Conservation (phyloP, 139 green algal species). For the Chlorella sp. region DNA sequence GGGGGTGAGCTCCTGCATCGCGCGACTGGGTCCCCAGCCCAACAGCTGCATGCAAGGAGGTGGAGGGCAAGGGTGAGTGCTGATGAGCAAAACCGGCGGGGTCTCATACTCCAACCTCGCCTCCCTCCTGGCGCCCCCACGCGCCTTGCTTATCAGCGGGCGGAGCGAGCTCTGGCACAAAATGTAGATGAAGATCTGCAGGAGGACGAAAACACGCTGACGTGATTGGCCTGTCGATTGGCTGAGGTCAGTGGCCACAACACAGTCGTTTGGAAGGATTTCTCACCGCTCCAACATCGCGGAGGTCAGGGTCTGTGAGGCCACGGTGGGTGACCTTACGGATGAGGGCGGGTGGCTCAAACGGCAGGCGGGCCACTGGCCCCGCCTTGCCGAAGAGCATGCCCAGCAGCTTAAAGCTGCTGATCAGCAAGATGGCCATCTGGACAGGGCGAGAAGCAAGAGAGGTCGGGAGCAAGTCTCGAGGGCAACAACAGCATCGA, state of each 20-base stretch:
- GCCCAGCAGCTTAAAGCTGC: conserved; percentile 20
- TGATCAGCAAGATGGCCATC: conserved; percentile 28
- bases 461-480: neutral
- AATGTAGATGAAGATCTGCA: conserved; percentile 43
- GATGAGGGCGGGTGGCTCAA: conserved; percentile 39
- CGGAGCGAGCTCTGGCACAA: conserved; percentile 35
- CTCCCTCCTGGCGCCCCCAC: no score
- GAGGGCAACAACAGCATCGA: no score
- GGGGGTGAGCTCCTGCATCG: conserved; percentile 28
- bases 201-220: neutral
- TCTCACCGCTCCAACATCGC: conserved; percentile 13
- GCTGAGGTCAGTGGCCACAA: neutral
- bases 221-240: neutral
- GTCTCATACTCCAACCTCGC: no score
- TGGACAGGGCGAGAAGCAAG: neutral
- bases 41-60: no score
- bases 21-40: conserved; percentile 21
- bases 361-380: conserved; percentile 28
- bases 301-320: neutral
- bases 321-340: conserved; percentile 29
- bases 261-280: neutral
- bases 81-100: no score
- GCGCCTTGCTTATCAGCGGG: conserved; percentile 24
- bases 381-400: conserved; percentile 1
- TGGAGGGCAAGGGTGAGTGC: no score